These are phyloP conservation scores for Alternaria postmessia DNA, from an alignment of 2,329 filamentous ascomycete genomes.

Conservation along the genomic window DNA sequence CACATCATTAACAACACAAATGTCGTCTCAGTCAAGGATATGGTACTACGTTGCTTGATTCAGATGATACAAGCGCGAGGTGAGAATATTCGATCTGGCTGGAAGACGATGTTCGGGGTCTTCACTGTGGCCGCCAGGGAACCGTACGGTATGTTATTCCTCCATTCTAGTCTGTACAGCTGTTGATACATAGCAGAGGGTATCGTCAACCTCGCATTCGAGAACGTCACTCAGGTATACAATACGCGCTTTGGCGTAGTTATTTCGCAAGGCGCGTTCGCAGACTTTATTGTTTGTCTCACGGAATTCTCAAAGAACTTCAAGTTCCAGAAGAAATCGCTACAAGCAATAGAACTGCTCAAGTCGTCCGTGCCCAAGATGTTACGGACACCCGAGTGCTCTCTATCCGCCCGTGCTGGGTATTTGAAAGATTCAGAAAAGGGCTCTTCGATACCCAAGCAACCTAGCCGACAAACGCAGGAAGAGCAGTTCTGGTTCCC, in stretches of 20 bases:
- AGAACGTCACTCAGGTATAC: conserved; percentile 96
- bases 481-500: conserved; percentile 99
- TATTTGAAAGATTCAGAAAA: conserved; percentile 59
- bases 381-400: conserved; percentile 94
- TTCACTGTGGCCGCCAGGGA: conserved; percentile 96
- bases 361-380: conserved; percentile 94
- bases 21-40: conserved; percentile 93
- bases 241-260: conserved; percentile 95
- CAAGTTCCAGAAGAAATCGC: conserved; percentile 97
- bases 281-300: conserved; percentile 92
- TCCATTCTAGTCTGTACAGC: background rate
- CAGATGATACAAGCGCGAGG: conserved; percentile 99
- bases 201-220: conserved; percentile 95
- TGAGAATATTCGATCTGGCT: conserved; percentile 96
- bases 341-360: conserved; percentile 93
- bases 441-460: conserved; percentile 63
- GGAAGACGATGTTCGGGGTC: conserved; percentile 99
- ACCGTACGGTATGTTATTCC: conserved; percentile 69
- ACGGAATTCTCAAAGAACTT: conserved; percentile 99
- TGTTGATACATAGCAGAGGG: conserved; percentile 66
- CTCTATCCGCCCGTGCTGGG: conserved; percentile 73
- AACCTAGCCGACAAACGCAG: conserved; percentile 80
- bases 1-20: conserved; percentile 94
- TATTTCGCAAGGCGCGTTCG: conserved; percentile 95
- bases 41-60: conserved; percentile 93